A percentile compares a stretch with the other conserved stretches of the same genome.
Evolutionary conservation across 148 eudicot genomes (phyloP).

Genomic region (Salicornia ramosissima): DNA sequence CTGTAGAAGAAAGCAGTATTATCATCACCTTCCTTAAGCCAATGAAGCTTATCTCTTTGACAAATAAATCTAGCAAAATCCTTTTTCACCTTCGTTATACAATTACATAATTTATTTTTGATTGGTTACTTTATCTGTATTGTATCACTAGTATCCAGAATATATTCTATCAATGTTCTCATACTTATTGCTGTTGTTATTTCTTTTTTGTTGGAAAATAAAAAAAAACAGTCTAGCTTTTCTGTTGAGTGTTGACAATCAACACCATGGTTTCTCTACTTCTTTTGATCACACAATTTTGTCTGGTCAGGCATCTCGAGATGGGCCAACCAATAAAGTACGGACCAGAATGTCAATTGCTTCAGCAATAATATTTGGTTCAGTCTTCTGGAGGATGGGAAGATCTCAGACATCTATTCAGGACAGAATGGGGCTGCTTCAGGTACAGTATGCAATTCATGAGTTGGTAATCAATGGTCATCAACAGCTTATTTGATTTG

Average conservation of each 20-base stretch:
- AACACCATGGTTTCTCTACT: not conserved
- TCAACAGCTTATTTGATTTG: too few species aligned
- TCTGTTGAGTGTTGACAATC: not conserved
- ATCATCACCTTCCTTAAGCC: too few species aligned
- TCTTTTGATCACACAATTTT: constrained; percentile 15
- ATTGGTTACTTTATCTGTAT: not conserved
- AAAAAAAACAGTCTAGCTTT: not conserved
- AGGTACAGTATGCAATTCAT: constrained; percentile 40
- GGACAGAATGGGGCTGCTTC: constrained; percentile 97
- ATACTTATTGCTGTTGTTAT: constrained; percentile 2
- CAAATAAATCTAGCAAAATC: too few species aligned
- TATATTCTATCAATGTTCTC: not conserved
- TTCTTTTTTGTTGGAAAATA: not conserved
- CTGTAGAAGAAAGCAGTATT: too few species aligned
- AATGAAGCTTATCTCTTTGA: too few species aligned
- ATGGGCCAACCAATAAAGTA: constrained; percentile 95
- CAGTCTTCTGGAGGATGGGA: constrained; percentile 99
- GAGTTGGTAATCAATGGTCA: constrained; percentile 1
- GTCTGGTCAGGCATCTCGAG: constrained; percentile 79
- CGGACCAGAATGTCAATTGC: constrained; percentile 95
- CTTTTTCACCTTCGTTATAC: not conserved
- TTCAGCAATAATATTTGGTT: constrained; percentile 96
- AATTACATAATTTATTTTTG: not conserved
- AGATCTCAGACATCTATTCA: constrained; percentile 93
- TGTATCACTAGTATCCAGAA: not conserved